Base-by-base conservation (phyloP, 1,284 basidiomycete species). In the Laetiporus sulphureus region DNA sequence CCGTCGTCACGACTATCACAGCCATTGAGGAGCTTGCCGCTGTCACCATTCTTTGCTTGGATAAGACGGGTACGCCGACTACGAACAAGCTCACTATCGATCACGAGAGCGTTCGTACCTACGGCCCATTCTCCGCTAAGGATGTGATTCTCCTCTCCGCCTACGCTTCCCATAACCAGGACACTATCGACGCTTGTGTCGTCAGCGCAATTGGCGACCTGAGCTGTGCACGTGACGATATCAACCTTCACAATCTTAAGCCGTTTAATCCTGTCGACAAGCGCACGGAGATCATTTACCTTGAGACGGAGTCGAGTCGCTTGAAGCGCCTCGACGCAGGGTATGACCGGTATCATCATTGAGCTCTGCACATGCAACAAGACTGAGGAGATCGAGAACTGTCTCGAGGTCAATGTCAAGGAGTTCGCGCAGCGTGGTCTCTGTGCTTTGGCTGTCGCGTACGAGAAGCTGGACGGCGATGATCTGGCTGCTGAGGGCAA, bases 71-170 rank as follows among this genome's bases (percentile, higher is more conserved):
- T 69, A 96, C 92, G 38, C 78, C 96, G 47, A 97, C 93, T 55
- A 95, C 94, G 73, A 97, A 97, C 82, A 96, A 98, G 75, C 89
- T 98, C 58, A 96, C 93, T 60, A 96, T 98, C 58, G 93, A 98
- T 70, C 86, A 79, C 61, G 77, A 83, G 62, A 93, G 91, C 56
- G 86, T 98, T 68, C 85, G 86, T 60, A 91, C 88, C 25, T 97
- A 97, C 69, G 83, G 86, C 47, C 78, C 85, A 50, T 94, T 91
- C 78, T 81, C 79, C 45, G 75, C 85, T 32, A 90, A 95, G 42
- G 91, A 94, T 52, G 86, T 96, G 62, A 83, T 95, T 64, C 84
- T 95, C 44, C 80, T 94, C 52, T 85, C 93, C 39, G 91, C 93
- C 42, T 97, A 97, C 66, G 90, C 91, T 35, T 97, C 93, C 41